These are phyloP conservation scores for Microdochium trichocladiopsis DNA, from an alignment of 2,329 filamentous ascomycete genomes.

Conservation along the genomic window DNA sequence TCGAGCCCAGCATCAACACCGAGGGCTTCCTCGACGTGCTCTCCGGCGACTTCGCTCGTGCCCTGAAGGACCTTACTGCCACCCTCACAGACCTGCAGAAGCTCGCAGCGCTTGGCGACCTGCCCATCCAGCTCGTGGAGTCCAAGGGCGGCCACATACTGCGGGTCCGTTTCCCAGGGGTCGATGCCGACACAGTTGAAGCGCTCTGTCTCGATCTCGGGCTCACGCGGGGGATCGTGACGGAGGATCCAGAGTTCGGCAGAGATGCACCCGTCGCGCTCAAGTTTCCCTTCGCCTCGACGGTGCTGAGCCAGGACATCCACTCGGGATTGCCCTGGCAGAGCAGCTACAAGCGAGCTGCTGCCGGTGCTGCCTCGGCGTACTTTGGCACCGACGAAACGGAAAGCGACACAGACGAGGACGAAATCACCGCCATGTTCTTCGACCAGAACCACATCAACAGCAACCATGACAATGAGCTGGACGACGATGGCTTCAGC, in stretches of 20 bases:
- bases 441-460: too few species aligned
- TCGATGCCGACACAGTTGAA: constrained; percentile 77
- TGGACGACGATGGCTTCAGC: constrained; percentile 11
- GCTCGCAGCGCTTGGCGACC: constrained; percentile 70
- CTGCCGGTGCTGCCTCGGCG: constrained; percentile 8
- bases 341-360: background rate
- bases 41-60: constrained; percentile 79
- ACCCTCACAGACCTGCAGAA: constrained; percentile 76
- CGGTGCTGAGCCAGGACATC: constrained; percentile 17
- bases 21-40: constrained; percentile 80
- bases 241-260: constrained; percentile 72
- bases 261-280: constrained; percentile 66
- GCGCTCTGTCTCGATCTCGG: constrained; percentile 79
- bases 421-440: constrained; percentile 27
- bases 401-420: constrained; percentile 4
- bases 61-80: constrained; percentile 74
- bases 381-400: background rate
- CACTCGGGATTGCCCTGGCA: too few species aligned
- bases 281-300: constrained; percentile 77
- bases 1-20: constrained; percentile 63
- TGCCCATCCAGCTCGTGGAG: constrained; percentile 72
- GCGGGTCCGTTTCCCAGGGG: constrained; percentile 83
- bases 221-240: constrained; percentile 71
- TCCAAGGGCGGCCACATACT: constrained; percentile 62
- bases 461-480: too few species aligned